A percentile compares a stretch with the other conserved stretches of the same genome.
Evolutionary conservation across 2,329 filamentous ascomycete species (phyloP).

Genomic region (Aspergillus sp.): DNA sequence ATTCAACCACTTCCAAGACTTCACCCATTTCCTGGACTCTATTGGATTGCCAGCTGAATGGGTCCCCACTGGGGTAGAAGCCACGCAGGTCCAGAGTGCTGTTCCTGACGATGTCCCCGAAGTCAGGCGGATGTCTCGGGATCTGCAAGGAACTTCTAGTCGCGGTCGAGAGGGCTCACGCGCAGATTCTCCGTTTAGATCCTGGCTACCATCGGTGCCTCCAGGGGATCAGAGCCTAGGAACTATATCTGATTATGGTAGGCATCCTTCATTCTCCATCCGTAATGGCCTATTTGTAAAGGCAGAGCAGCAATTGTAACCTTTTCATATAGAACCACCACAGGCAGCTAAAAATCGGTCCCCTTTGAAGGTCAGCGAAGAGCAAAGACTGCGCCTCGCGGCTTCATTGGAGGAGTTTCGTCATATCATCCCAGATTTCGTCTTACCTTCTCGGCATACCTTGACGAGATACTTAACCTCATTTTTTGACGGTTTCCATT

Average conservation of each 20-base stretch:
- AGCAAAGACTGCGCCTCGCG: conserved; percentile 25
- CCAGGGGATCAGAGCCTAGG: conserved; percentile 27
- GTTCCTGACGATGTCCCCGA: conserved; percentile 19
- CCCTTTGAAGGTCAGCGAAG: conserved; percentile 23
- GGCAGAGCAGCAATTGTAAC: too few relatives aligned
- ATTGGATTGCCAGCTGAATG: conserved; percentile 31
- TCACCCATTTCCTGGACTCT: conserved; percentile 31
- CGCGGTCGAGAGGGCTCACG: conserved; percentile 18
- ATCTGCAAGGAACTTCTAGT: conserved; percentile 15
- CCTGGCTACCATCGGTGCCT: conserved; percentile 28
- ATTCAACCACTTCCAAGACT: conserved; percentile 31
- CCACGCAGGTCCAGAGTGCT: conserved; percentile 19
- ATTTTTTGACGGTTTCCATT: conserved; percentile 63
- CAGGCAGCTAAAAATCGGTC: conserved; percentile 16
- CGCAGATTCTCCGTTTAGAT: conserved; percentile 28
- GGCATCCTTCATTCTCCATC: neutral
- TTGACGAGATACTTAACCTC: conserved; percentile 65
- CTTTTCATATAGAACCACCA: conserved; percentile 18
- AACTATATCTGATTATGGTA: conserved; percentile 27
- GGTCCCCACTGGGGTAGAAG: conserved; percentile 22
- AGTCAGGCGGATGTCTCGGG: conserved; percentile 9
- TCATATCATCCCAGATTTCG: conserved; percentile 45
- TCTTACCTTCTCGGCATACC: conserved; percentile 65
- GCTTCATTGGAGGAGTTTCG: conserved; percentile 25
- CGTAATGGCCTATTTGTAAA: too few relatives aligned